These are phyloP conservation scores for Acacia confusa DNA, from an alignment of 306 rosid species.

Conservation along the genomic window DNA sequence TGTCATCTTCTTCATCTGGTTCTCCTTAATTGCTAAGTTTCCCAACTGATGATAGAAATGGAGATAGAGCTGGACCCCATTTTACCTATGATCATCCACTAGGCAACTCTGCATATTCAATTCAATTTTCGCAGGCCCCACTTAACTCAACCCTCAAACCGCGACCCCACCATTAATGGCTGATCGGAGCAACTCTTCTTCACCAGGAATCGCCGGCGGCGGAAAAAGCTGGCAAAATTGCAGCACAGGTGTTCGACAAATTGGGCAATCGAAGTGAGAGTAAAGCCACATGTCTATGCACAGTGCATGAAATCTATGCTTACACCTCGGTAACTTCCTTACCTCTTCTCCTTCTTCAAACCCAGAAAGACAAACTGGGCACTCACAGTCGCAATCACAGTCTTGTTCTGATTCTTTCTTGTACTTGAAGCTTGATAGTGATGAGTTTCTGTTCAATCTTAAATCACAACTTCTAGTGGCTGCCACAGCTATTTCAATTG, in stretches of 20 bases:
- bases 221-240: constrained; percentile 24
- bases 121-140: background rate
- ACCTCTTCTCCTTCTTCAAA: constrained; percentile 93
- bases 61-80: background rate
- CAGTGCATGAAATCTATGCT: constrained; percentile 69
- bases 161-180: background rate
- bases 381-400: constrained; percentile 40
- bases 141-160: background rate
- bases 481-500: background rate
- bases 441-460: constrained; percentile 26
- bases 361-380: constrained; percentile 72
- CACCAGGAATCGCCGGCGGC: constrained; percentile 35
- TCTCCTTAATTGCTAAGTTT: background rate
- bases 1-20: background rate
- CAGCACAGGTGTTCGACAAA: constrained; percentile 68
- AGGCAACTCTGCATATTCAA: background rate
- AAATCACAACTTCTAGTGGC: constrained; percentile 31
- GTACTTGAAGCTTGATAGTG: constrained; percentile 71
- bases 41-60: background rate
- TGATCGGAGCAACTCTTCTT: background rate
- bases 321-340: constrained; percentile 69
- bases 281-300: constrained; percentile 95
- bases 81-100: background rate
- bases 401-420: constrained; percentile 44
- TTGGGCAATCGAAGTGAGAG: constrained; percentile 89